Base-by-base conservation (phyloP, 441 rosid genomes). In the Corymbia calophylla region DNA sequence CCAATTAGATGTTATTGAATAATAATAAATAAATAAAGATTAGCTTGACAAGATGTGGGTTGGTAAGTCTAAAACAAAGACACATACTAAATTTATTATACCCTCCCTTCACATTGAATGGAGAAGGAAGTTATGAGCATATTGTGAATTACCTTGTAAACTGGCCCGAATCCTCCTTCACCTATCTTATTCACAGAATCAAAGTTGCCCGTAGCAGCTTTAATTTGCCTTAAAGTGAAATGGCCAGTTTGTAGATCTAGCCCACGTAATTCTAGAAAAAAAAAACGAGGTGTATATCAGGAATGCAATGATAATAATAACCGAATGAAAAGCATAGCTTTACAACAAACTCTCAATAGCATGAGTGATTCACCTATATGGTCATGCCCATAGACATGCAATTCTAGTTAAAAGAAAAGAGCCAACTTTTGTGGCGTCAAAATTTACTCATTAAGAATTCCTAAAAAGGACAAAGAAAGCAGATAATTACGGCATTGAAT, bases 111-210 rank as follows among this genome's bases (percentile, higher is more conserved):
- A 62, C 0, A 0, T 5, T 29, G 32, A 62, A 62, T 62, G 32
- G 32, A 29, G 68, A 17, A 62, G 13, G 68, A 62, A 62, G 0
- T 62, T 62, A 29, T 29, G 32, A 29, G 14, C 0, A 62, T 62
- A 62, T 29, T 62, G 17, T 62, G 60, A 85, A 48, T 89, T 87
- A 97, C 98, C 97, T 95, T 96, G 93, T 92, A 95, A 27, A 97
- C 95, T 56, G 98, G 96, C 25, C 98, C 98, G 27, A 97, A 97
- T 16, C 98, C 99, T 70, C 98, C 99, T 94, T 97, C 99, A 49
- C 99, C 99, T 5, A 97, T 94, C 94, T 96, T 97, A 92, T 93
- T 94, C 60, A 92, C 89, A 35, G 94, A 91, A 88, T 96, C 94
- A 84, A 97, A 97, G 89, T 96, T 95, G 62, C 92, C 87, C 4